A percentile compares a stretch with the other conserved stretches of the same genome.
phyloP scores from a whole-genome alignment of 164 flowering plant species.

The Tetrastigma voinierianum region DNA sequence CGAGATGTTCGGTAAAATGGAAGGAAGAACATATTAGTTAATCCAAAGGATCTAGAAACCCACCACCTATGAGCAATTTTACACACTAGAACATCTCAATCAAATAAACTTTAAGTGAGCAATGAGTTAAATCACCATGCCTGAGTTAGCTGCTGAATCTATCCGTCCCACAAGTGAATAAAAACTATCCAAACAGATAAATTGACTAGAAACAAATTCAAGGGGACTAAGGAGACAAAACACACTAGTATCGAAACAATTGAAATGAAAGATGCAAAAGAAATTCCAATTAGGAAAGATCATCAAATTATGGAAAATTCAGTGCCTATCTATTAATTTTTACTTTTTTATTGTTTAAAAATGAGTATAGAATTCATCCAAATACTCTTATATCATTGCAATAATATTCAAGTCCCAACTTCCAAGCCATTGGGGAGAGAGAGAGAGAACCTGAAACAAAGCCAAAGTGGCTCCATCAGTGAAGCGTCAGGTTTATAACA shows the following conservation, averaged over 20 bases:
- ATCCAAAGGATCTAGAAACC: neutral
- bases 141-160: conserved; percentile 99
- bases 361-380: no score
- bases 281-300: no score
- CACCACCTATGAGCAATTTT: neutral
- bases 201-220: neutral
- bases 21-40: neutral
- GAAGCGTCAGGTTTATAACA: conserved; percentile 49
- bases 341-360: no score
- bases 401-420: no score
- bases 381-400: no score
- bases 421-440: neutral
- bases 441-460: conserved; percentile 70
- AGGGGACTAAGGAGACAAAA: neutral
- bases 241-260: no score
- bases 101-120: conserved; percentile 46
- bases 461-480: conserved; percentile 94
- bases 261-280: no score
- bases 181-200: conserved; percentile 35
- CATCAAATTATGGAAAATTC: no score
- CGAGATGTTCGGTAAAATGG: no score
- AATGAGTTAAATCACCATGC: conserved; percentile 66
- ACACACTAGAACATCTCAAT: conserved; percentile 9
- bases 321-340: no score
- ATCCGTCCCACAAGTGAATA: conserved; percentile 94